These are phyloP conservation scores for Gossypium trilobum DNA, from an alignment of 441 rosid genomes.

Conservation along the genomic window DNA sequence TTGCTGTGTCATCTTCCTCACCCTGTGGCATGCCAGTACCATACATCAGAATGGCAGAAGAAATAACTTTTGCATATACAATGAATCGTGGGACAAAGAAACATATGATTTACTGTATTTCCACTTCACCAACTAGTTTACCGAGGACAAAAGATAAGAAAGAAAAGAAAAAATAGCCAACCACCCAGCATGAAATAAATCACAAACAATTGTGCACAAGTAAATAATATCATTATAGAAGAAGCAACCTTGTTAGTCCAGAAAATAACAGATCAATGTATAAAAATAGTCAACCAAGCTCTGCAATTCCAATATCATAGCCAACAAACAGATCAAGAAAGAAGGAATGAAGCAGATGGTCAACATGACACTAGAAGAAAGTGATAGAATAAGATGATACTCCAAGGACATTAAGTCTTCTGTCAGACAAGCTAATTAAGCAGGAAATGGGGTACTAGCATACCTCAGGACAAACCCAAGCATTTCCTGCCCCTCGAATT, in stretches of 20 bases:
- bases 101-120: slow-evolving; percentile 4
- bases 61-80: slow-evolving; percentile 1
- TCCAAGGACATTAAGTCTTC: slow-evolving; percentile 4
- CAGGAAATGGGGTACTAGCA: slow-evolving; percentile 4
- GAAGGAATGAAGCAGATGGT: not conserved
- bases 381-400: slow-evolving; percentile 3
- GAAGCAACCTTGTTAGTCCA: not conserved
- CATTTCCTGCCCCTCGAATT: slow-evolving; percentile 99
- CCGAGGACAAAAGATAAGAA: slow-evolving; percentile 13
- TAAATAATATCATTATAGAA: not conserved
- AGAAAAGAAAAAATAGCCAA: slow-evolving; percentile 1
- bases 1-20: slow-evolving; percentile 85
- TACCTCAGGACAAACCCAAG: slow-evolving; percentile 99
- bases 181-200: not conserved
- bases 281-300: slow-evolving; percentile 10
- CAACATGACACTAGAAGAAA: not conserved
- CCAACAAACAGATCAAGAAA: slow-evolving; percentile 7
- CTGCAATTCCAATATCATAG: slow-evolving; percentile 6
- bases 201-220: slow-evolving; percentile 4
- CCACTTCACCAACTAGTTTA: slow-evolving; percentile 2
- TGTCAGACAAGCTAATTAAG: not conserved
- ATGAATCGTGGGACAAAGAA: not conserved
- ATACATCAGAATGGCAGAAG: slow-evolving; percentile 21
- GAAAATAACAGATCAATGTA: slow-evolving; percentile 3
- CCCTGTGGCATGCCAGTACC: slow-evolving; percentile 43